Evolutionary conservation across 2,329 filamentous ascomycete genomes (phyloP), one percentile per base, ranked within the genome.

Genomic region (Alternaria sp.): DNA sequence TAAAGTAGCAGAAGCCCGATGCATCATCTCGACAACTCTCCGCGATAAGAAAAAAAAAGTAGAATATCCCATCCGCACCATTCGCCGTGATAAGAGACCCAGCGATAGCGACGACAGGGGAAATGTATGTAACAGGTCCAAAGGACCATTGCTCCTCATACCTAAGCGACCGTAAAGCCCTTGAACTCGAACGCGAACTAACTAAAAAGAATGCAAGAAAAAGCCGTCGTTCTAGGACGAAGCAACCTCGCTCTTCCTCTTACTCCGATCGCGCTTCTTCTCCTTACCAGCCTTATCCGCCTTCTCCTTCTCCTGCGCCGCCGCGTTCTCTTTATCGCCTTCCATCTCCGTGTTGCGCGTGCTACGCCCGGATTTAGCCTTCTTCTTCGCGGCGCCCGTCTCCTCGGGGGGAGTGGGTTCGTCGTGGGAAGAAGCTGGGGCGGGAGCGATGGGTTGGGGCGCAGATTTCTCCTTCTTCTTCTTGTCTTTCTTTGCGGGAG

Each of bases 211-310:
- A n/a, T n/a, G n/a, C n/a, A n/a, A n/a, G n/a, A n/a, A n/a, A n/a
- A n/a, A n/a, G n/a, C n/a, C n/a, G n/a, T n/a, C n/a, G n/a, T n/a
- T n/a, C n/a, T 71, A 77, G 25, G 70, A 62, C 56, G 71, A 64
- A 26, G 59, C 63, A 50, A 56, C 74, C 65, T 78, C 77, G 63
- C 70, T 72, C 75, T 79, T 79, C 49, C 75, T 67, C 74, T 79
- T 79, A 45, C 61, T 71, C 7, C 75, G 68, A 45, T 78, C 75
- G 6, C 76, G 68, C 74, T 78, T 79, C 70, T 76, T 72, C 64
- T 75, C 75, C 51, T 71, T 65, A 41, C 41, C 61, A 4, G 57
- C 33, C 43, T 60, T 60, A 7, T 60, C 58, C 14, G 43, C 15
- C 59, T 50, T 58, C 21, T 47, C 58, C 37, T 61, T 61, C 58